Conservation (phyloP, 495 filamentous ascomycete genomes). For the Antarctomyces pellizariae region DNA sequence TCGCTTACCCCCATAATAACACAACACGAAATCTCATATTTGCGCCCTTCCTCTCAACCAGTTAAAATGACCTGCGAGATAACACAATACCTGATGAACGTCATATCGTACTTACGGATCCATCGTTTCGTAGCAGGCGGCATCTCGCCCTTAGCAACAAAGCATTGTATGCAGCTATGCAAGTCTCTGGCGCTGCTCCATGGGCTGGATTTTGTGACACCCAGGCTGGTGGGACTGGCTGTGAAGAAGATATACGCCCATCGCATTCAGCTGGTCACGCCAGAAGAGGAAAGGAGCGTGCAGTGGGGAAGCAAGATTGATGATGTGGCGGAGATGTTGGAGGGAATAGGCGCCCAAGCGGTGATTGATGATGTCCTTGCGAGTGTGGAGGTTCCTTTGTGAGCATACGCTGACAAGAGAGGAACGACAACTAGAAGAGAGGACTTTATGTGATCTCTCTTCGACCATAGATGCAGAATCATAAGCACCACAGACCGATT, state of each 20-base stretch:
- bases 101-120: slow-evolving; percentile 61
- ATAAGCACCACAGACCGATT: too few relatives aligned
- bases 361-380: slow-evolving; percentile 58
- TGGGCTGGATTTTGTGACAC: slow-evolving; percentile 57
- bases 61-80: too few relatives aligned
- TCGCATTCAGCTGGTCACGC: slow-evolving; percentile 40
- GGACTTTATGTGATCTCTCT: too few relatives aligned
- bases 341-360: slow-evolving; percentile 44
- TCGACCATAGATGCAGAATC: too few relatives aligned
- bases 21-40: too few relatives aligned
- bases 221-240: slow-evolving; percentile 62
- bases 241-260: slow-evolving; percentile 79
- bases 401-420: not conserved
- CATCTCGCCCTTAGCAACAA: slow-evolving; percentile 51
- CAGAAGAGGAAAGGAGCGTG: slow-evolving; percentile 62
- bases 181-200: slow-evolving; percentile 63
- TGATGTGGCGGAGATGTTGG: slow-evolving; percentile 40
- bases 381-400: slow-evolving; percentile 10
- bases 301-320: slow-evolving; percentile 72
- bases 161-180: slow-evolving; percentile 29
- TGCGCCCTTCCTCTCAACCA: slow-evolving; percentile 22
- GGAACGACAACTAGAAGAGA: not conserved
- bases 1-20: not conserved
- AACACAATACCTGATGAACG: slow-evolving; percentile 59
- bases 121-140: slow-evolving; percentile 66